phyloP scores from a whole-genome alignment of 2,329 filamentous ascomycete species.

The Aspergillus uvarum region DNA sequence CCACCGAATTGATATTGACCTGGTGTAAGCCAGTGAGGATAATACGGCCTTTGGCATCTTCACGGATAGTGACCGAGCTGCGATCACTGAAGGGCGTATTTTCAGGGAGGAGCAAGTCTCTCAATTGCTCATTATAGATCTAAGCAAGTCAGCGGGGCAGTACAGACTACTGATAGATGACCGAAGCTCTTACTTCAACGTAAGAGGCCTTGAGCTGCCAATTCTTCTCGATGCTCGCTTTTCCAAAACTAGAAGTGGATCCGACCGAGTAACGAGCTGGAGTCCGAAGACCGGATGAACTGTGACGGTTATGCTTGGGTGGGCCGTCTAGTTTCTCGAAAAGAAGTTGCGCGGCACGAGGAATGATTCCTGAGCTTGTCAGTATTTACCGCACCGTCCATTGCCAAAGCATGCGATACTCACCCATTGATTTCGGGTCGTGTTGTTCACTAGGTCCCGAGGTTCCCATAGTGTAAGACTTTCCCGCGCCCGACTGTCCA shows the following conservation, averaged over 20 bases:
- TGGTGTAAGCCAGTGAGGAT: conserved; percentile 86
- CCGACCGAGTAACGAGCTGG: conserved; percentile 74
- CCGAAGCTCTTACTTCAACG: conserved; percentile 57
- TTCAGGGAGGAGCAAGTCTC: conserved; percentile 84
- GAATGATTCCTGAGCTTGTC: conserved; percentile 75
- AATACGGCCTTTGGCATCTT: conserved; percentile 93
- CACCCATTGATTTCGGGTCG: conserved; percentile 74
- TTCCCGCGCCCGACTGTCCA: conserved; percentile 94
- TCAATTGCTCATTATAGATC: conserved; percentile 96
- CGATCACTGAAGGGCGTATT: conserved; percentile 68
- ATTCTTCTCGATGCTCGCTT: conserved; percentile 61
- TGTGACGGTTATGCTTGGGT: conserved; percentile 57
- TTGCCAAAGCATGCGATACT: conserved; percentile 33
- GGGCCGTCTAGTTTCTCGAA: conserved; percentile 79
- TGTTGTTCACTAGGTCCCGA: conserved; percentile 78
- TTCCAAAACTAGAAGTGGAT: conserved; percentile 50
- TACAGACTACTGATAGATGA: not conserved
- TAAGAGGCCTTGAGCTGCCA: conserved; percentile 96
- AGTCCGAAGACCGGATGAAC: conserved; percentile 74
- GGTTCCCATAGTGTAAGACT: conserved; percentile 98
- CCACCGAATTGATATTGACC: conserved; percentile 83
- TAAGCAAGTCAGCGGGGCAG: conserved; percentile 39
- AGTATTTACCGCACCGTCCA: not conserved
- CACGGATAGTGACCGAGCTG: conserved; percentile 80
- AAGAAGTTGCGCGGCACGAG: conserved; percentile 78